Percentiles rank a stretch among this genome's conserved stretches.
phyloP scores from a whole-genome alignment of 345 rosid species.

The Acer campestre region DNA sequence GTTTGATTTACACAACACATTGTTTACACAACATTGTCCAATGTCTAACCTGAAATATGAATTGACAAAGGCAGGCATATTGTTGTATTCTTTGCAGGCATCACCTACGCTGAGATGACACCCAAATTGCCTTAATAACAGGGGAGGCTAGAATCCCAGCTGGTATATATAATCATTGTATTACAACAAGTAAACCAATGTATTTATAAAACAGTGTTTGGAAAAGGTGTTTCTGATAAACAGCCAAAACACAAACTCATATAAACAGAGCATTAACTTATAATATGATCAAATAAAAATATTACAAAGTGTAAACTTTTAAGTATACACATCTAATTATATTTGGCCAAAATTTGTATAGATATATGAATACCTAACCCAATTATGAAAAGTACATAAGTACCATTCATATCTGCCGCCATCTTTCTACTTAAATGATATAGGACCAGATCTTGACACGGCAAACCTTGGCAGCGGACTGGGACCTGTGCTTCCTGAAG shows the following conservation, averaged over 20 bases:
- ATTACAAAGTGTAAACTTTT: constrained; percentile 5
- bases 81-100: constrained; percentile 54
- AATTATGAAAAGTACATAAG: constrained; percentile 11
- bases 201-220: background rate
- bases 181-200: background rate
- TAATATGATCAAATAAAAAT: background rate
- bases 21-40: background rate
- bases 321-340: constrained; percentile 17
- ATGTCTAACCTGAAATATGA: background rate
- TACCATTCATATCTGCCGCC: constrained; percentile 1
- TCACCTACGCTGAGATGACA: constrained; percentile 64
- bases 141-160: background rate
- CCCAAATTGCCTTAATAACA: background rate
- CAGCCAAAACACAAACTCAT: background rate
- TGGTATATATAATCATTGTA: background rate
- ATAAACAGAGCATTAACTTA: constrained; percentile 19
- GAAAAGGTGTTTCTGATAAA: background rate
- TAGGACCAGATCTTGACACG: constrained; percentile 94
- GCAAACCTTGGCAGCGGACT: constrained; percentile 93
- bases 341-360: constrained; percentile 22
- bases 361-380: background rate
- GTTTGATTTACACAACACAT: constrained; percentile 24
- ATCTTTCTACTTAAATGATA: constrained; percentile 66
- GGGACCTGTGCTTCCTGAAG: constrained; percentile 79
- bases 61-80: background rate